Evolutionary conservation across 371 early-diverging fungal genomes (phyloP), one percentile per base, ranked within the genome.

Genomic region (Mortierella sp.): DNA sequence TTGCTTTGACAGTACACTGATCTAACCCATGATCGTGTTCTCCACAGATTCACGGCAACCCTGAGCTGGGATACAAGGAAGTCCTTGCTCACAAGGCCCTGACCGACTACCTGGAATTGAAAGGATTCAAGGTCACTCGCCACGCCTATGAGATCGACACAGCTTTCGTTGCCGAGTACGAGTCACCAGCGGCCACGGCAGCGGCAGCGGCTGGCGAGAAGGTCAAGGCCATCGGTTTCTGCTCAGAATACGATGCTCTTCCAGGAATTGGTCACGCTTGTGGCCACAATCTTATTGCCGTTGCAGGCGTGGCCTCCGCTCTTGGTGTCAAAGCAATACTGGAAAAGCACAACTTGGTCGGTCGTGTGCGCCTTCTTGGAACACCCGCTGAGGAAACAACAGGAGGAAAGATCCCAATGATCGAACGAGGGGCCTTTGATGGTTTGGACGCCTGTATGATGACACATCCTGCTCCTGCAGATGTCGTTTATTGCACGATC

Each of bases 361-460:
- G 90, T 3, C 81, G 80, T 8, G 84, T 93, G 31, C 83, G 79
- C n/a, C 69, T 94, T 56, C 87, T 88, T 80, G 95, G 93, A 21
- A 91, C 92, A 3, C 94, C 95, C 3, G 93, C 91, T 8, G 94
- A 94, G 79, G 94, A 94, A 72, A 81, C 82, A 0, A 72, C 74
- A 0, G 88, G 88, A 34, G 94, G 93, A 39, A 95, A 95, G 71
- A 86, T 90, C 34, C 70, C 67, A 1, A 82, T 95, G 82, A 82
- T 91, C 34, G 65, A 89, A 21, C 54, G 74, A 6, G 89, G 89
- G 4, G 87, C 85, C 9, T 86, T 93, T 58, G 74, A 89, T 12
- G 82, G 80, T 31, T 79, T 86, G 19, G 93, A 92, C 53, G 80
- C 90, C 14, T 82, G 87, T 55, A 80, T 94, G 86, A 94, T 95